Conservation (phyloP, 495 filamentous ascomycete genomes). For the Cercophora scortea region DNA sequence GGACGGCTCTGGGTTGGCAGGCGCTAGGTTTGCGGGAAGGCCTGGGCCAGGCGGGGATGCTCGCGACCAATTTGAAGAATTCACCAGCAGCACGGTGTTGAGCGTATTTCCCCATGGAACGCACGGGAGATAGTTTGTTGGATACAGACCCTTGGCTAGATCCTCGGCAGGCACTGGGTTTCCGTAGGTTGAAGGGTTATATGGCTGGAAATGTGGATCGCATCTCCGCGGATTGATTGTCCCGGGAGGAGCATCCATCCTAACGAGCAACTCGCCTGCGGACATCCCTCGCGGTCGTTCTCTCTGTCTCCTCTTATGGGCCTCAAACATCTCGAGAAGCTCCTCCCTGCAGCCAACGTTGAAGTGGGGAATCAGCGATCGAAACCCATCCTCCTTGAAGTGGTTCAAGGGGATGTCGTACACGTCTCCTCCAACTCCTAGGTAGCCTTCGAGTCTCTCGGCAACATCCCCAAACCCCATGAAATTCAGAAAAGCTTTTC, state of each 20-base stretch:
- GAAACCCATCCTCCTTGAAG: not conserved
- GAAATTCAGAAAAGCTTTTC: constrained; percentile 5
- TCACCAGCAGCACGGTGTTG: too few relatives aligned
- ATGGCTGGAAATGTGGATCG: not conserved
- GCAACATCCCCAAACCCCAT: constrained; percentile 7
- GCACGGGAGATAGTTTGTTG: not conserved
- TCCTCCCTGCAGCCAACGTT: not conserved
- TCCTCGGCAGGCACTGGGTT: not conserved
- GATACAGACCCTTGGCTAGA: not conserved
- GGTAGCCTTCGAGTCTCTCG: constrained; percentile 2
- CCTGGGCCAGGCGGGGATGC: too few relatives aligned
- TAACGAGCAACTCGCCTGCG: constrained; percentile 5
- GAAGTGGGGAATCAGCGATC: not conserved
- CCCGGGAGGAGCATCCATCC: constrained; percentile 6
- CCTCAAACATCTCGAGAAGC: not conserved
- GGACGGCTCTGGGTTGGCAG: too few relatives aligned
- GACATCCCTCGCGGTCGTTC: not conserved
- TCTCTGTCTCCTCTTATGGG: not conserved
- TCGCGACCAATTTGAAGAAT: too few relatives aligned
- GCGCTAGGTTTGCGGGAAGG: too few relatives aligned
- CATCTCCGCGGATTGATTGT: constrained; percentile 10
- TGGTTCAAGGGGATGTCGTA: constrained; percentile 4
- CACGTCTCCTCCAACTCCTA: not conserved
- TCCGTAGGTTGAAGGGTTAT: not conserved
- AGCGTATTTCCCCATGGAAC: too few relatives aligned